A percentile compares a stretch with the other conserved stretches of the same genome.
Evolutionary conservation across 345 rosid species (phyloP).

Genomic region (Moricandia moricandioides): DNA sequence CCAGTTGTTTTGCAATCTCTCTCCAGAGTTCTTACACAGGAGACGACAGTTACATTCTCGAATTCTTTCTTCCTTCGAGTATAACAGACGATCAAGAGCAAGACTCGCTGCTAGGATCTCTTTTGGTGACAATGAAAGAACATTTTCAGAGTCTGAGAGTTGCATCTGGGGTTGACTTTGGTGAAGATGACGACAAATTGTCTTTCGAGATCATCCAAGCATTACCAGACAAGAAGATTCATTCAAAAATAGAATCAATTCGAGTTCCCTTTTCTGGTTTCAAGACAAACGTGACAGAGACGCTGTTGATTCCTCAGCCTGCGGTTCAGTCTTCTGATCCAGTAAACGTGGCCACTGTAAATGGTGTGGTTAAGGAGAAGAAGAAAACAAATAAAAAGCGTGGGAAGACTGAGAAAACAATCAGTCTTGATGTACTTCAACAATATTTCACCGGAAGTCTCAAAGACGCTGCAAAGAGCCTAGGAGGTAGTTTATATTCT

Average conservation of each 20-base stretch:
- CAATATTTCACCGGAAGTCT: constrained; percentile 88
- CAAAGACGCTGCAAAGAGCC: constrained; percentile 94
- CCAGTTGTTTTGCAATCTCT: constrained; percentile 78
- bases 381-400: constrained; percentile 65
- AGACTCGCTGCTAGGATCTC: constrained; percentile 55
- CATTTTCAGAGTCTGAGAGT: constrained; percentile 76
- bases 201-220: constrained; percentile 65
- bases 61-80: constrained; percentile 70
- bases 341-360: constrained; percentile 24
- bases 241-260: constrained; percentile 49
- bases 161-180: constrained; percentile 71
- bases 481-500: constrained; percentile 59
- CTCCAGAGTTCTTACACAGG: constrained; percentile 76
- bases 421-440: constrained; percentile 87
- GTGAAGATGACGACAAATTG: constrained; percentile 49
- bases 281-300: constrained; percentile 19
- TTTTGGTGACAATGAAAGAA: constrained; percentile 74
- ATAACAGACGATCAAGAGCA: constrained; percentile 48
- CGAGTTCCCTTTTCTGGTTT: constrained; percentile 44
- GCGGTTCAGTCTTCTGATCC: constrained; percentile 27
- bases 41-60: constrained; percentile 79
- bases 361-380: constrained; percentile 38
- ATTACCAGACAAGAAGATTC: constrained; percentile 45
- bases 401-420: constrained; percentile 85
- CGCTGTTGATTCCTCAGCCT: constrained; percentile 18